Conservation (phyloP, 192 early-diverging fungal genomes). For the Allomyces macrogynus region DNA sequence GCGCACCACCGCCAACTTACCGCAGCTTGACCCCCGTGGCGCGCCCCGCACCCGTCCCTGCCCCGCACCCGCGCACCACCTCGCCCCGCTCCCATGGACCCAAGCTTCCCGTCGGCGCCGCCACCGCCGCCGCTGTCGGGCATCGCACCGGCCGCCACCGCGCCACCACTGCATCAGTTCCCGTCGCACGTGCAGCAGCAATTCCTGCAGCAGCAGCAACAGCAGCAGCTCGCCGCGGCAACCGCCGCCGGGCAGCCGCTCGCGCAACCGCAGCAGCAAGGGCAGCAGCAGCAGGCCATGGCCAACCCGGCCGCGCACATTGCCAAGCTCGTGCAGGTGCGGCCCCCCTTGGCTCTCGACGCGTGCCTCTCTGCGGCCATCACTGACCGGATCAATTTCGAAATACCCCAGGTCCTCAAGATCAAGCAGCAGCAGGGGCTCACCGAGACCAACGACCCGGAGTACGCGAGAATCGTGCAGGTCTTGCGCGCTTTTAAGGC, state of each 20-base stretch:
- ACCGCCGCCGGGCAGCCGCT: not conserved
- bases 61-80: too few relatives aligned
- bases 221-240: conserved; percentile 2
- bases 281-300: not conserved
- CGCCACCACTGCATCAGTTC: too few relatives aligned
- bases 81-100: too few relatives aligned
- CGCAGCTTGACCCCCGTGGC: too few relatives aligned
- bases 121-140: too few relatives aligned
- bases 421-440: conserved; percentile 37
- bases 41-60: too few relatives aligned
- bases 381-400: not conserved
- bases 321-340: conserved; percentile 1
- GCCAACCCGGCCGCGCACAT: not conserved
- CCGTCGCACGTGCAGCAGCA: too few relatives aligned
- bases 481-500: conserved; percentile 24
- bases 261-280: conserved; percentile 1
- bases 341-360: not conserved
- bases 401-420: conserved; percentile 12
- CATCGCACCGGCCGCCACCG: too few relatives aligned
- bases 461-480: conserved; percentile 46
- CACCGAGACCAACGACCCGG: conserved; percentile 54
- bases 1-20: too few relatives aligned
- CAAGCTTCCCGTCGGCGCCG: too few relatives aligned
- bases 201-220: not conserved
- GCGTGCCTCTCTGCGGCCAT: not conserved